Base-by-base conservation (phyloP, 495 filamentous ascomycete species). In the Aspergillus hancockii region DNA sequence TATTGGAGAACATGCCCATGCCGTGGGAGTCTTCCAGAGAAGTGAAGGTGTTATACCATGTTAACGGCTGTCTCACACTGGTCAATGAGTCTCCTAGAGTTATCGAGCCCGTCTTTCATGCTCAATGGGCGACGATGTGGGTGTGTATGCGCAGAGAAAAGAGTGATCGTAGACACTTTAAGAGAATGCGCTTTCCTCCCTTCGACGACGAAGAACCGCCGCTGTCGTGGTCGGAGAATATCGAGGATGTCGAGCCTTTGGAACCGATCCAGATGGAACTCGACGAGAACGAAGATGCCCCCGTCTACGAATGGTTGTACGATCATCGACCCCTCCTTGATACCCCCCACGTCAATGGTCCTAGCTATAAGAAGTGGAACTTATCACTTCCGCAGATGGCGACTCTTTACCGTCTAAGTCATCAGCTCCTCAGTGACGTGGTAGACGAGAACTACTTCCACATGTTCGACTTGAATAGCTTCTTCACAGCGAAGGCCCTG, bases 61-160 rank as follows among this genome's bases (percentile, higher is more conserved):
- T 98, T 61, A 99, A 98, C 64, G 95, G 95, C 12, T 98, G 95
- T 68, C 76, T 99, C 65, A 99, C 95, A 18, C 76, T 99, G 57
- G 95, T 99, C 55, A 99, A 99, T 68, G 95, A 99, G 78, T 92
- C 87, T 8, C 95, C 95, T 19, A 83, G 95, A 64, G 95, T 99
- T 49, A 98, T 99, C 69, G 94, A 98, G 76, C 95, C 95, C 2
- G 90, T 99, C 16, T 99, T 96, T 73, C 93, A 96, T 68, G 95
- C 95, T 59, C 95, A 99, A 74, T 99, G 95, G 95, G 93, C 94
- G 23, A 96, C 91, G 10, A 98, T 99, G 95, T 99, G 95, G 95
- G 90, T 96, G 61, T 90, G 85, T 51, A 99, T 99, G 95, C 85
- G 95, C 70, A 86, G 95, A 58, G 95, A 99, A 72, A 99, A 99